Evolutionary conservation across 2,329 filamentous ascomycete genomes (phyloP), one percentile per base, ranked within the genome.

Genomic region (Pseudocercospora fuligena): DNA sequence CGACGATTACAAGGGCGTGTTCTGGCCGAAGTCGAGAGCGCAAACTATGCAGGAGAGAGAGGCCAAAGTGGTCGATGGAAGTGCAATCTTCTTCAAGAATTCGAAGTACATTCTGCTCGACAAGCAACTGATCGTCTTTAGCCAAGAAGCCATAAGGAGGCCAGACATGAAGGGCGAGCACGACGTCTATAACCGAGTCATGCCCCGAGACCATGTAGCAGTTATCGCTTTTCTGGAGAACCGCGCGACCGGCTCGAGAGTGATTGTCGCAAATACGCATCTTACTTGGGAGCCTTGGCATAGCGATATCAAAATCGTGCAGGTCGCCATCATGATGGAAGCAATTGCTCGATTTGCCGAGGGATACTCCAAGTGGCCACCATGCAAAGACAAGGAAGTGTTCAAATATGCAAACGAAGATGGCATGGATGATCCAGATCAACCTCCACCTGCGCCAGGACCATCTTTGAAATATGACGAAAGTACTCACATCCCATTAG

Each of bases 171-270:
- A 98, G 82, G 92, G 94, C 64, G 93, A 97, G 75, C 92, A 97
- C 77, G 95, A 99, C 75, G 94, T 98, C 65, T 98, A 97, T 86
- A 99, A 99, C 79, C 91, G 95, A 29, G 91, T 99, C 67, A 98
- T 97, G 95, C 94, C 94, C 68, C 93, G 95, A 81, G 95, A 99
- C 84, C 94, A 98, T 78, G 97, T 99, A 79, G 95, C 92, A 16
- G 90, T 97, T 57, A 88, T 97, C 57, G 89, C 91, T 64, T 97
- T 98, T 83, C 88, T 99, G 69, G 95, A 99, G 80, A 97, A 97
- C 75, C 89, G 94, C 43, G 83, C 88, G 67, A 97, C 94, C 0
- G 95, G 95, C n/a, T 90, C 93, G 14, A 90, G 95, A 64, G 83
- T 98, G 75, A 97, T 99, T 69, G 89, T 98, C 40, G 93, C 93